Evolutionary conservation across 257 asterid species (phyloP), one percentile per base, ranked within the genome.

Genomic region (Solanum acaule): DNA sequence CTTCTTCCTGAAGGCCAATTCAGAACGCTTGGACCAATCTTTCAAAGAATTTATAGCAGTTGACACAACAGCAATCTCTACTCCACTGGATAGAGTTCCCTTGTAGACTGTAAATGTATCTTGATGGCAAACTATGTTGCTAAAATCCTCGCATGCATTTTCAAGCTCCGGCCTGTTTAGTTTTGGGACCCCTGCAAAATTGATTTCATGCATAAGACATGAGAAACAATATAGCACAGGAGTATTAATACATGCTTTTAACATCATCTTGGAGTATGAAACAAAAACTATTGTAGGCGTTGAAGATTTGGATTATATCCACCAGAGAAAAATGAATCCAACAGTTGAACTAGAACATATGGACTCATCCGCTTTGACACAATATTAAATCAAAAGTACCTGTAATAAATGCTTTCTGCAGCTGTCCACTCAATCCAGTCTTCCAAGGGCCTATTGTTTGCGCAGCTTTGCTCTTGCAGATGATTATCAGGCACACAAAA

Each of bases 61-160:
- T 77, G 97, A 93, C 88, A 93, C 89, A 25, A 95, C 98, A 0
- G 98, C 98, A 20, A 97, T 95, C 89, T 96, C 98, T 4, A 95
- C 96, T 72, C 99, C 98, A 59, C 94, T 95, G 83, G 93, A 93
- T 79, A 94, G 88, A 52, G 94, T 97, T 86, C 99, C 99, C 92
- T 97, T 97, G 90, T 95, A 97, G 25, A 97, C 96, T 68, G 93
- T 90, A 88, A 94, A 93, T 87, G 94, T 94, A 0, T 95, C 92
- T 68, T 94, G 90, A 27, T 94, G 92, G 59, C 93, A 97, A 40
- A 97, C 94, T 33, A 97, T 94, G 90, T 97, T 97, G 93, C 99
- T 97, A 90, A 97, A 97, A 90, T 96, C 99, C 93, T 97, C 99
- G 40, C 99, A 97, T 25, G 98, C 98, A 27, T 90, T 92, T 88